A percentile compares a stretch with the other conserved stretches of the same genome.
phyloP scores from a whole-genome alignment of 2,329 filamentous ascomycete species.

The Cladosporium sp. region DNA sequence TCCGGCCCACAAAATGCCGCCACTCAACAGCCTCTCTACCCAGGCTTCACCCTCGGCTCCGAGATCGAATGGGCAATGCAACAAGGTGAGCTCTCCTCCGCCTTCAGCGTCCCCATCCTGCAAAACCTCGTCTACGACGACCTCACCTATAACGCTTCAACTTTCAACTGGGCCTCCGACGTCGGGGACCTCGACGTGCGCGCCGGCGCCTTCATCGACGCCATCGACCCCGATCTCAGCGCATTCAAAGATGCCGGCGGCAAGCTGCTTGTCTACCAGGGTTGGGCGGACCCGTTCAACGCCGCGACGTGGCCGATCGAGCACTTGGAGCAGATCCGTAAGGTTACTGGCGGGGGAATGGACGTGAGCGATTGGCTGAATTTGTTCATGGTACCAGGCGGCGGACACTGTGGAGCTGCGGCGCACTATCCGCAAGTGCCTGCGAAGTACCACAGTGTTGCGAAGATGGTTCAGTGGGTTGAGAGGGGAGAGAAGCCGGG shows the following conservation, averaged over 20 bases:
- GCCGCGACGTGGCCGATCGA: slow-evolving; percentile 26
- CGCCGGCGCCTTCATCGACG: slow-evolving; percentile 35
- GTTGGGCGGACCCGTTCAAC: slow-evolving; percentile 23
- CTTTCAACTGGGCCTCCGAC: slow-evolving; percentile 35
- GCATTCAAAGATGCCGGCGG: slow-evolving; percentile 28
- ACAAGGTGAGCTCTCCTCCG: slow-evolving; percentile 30
- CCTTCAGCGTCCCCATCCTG: slow-evolving; percentile 35
- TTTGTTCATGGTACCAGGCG: slow-evolving; percentile 35
- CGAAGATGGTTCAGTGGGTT: slow-evolving; percentile 26
- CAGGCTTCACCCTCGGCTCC: slow-evolving; percentile 36
- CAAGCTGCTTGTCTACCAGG: slow-evolving; percentile 36
- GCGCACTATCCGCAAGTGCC: slow-evolving; percentile 26
- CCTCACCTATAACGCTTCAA: slow-evolving; percentile 29
- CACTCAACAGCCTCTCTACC: slow-evolving; percentile 30
- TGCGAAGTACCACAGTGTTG: slow-evolving; percentile 25
- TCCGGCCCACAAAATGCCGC: slow-evolving; percentile 23
- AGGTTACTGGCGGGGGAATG: slow-evolving; percentile 10
- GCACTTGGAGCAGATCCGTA: slow-evolving; percentile 25
- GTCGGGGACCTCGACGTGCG: slow-evolving; percentile 28
- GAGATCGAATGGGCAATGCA: slow-evolving; percentile 35
- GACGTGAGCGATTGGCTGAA: slow-evolving; percentile 31
- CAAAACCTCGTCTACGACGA: slow-evolving; percentile 38
- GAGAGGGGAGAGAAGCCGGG: slow-evolving; percentile 27
- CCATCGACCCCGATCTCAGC: slow-evolving; percentile 28
- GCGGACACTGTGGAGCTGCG: slow-evolving; percentile 32